Evolutionary conservation across 129 eudicot genomes (phyloP), one percentile per base, ranked within the genome.

Genomic region (Saposhnikovia divaricata): DNA sequence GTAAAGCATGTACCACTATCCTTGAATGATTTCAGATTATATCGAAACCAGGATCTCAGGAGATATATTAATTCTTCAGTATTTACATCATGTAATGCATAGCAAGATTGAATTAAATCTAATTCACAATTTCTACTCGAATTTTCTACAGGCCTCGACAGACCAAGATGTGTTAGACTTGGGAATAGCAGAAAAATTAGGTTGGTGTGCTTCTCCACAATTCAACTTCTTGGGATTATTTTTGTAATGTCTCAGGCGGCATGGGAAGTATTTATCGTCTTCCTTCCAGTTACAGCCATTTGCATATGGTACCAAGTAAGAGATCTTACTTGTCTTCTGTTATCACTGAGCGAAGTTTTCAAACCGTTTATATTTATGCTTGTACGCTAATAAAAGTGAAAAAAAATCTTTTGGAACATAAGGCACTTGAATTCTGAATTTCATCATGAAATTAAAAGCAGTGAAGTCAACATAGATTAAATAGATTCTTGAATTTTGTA

Each of bases 181-280:
- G 90, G 95, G 92, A 74, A 86, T 92, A 80, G 90, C 99, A 46
- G 87, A 82, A 87, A 87, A 80, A 81, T 69, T 92, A 81, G 99
- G 93, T 65, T 92, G 94, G 96, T 89, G 92, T 76, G 99, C 99
- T 0, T 92, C 84, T 92, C 97, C 77, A 78, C 81, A 9, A 95
- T 95, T 78, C 99, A 92, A 81, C 89, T 92, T 84, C 81, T 95
- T 34, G 99, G 99, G 45, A 92, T 91, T 23, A 89, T 95, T 81
- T 90, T 87, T 3, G 99, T 95, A 34, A 95, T 95, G 99, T 95
- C 99, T 65, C 99, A 95, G 82, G 99, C 85, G 43, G 95, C 99
- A 68, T 95, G 99, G 99, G 91, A 92, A 87, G 97, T 95, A 40
- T 90, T 95, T 47, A 87, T 88, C 78, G 87, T 95, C 83, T 89